Percentiles rank a stretch among this genome's conserved stretches.
Conservation (phyloP, 768 basidiomycete species). For the Suillus spraguei region DNA sequence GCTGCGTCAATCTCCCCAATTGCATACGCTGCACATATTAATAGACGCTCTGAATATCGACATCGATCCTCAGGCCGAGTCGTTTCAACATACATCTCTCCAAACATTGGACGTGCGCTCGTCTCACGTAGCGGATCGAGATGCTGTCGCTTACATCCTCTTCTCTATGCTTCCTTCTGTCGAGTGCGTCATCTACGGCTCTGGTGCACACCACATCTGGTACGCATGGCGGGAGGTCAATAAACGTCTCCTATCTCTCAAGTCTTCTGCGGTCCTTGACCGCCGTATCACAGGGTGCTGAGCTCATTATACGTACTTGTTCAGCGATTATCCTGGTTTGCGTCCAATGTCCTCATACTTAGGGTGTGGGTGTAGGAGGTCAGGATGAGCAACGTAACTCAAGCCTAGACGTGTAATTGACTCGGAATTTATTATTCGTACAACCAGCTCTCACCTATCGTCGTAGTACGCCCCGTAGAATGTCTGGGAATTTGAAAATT, state of each 20-base stretch:
- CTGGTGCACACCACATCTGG: neutral
- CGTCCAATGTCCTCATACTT: neutral
- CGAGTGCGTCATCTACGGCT: neutral
- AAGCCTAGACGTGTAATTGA: neutral
- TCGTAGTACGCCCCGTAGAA: neutral
- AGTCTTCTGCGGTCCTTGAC: neutral
- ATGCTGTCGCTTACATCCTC: neutral
- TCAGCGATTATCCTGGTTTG: neutral
- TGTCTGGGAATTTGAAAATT: neutral
- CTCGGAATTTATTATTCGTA: neutral
- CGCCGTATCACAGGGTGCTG: neutral
- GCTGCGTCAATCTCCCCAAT: neutral
- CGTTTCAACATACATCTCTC: neutral
- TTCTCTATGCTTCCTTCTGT: slow-evolving; percentile 1
- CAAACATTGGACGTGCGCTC: slow-evolving; percentile 3
- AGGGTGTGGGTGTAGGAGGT: neutral
- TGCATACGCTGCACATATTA: neutral
- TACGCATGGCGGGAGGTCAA: slow-evolving; percentile 2
- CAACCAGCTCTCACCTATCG: neutral
- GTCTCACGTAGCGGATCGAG: neutral
- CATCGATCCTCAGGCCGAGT: neutral
- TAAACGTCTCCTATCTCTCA: slow-evolving; percentile 3
- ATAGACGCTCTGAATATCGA: neutral
- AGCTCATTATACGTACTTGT: neutral
- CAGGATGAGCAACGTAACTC: neutral